These are phyloP conservation scores for Apiotrichum siamense DNA, from an alignment of 1,284 basidiomycete genomes.

Conservation along the genomic window DNA sequence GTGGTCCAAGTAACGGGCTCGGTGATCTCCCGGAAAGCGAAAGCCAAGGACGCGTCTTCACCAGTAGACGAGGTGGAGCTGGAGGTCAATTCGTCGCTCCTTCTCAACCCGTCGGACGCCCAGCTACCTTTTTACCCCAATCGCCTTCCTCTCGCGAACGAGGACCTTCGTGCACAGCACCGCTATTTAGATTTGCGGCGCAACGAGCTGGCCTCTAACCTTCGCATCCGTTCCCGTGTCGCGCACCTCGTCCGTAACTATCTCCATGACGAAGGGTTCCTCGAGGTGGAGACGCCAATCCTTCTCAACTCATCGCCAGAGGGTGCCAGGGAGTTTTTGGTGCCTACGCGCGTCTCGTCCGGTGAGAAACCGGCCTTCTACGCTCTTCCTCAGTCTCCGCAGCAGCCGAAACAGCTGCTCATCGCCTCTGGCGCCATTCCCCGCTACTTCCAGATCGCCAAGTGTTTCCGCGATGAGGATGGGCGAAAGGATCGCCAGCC, in stretches of 20 bases:
- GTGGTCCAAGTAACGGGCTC: slow-evolving; percentile 66
- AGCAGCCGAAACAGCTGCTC: slow-evolving; percentile 91
- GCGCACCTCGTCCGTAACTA: slow-evolving; percentile 68
- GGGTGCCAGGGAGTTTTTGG: slow-evolving; percentile 89
- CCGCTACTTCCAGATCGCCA: slow-evolving; percentile 85
- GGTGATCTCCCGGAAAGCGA: slow-evolving; percentile 60
- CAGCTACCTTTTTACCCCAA: slow-evolving; percentile 81
- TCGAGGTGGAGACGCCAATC: slow-evolving; percentile 88
- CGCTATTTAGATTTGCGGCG: slow-evolving; percentile 85
- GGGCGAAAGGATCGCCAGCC: slow-evolving; percentile 90
- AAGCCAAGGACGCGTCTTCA: slow-evolving; percentile 30
- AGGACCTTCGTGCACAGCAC: slow-evolving; percentile 74
- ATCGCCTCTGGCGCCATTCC: slow-evolving; percentile 86
- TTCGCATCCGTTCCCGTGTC: slow-evolving; percentile 71
- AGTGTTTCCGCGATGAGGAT: slow-evolving; percentile 92
- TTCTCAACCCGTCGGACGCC: slow-evolving; percentile 70
- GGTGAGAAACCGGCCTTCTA: slow-evolving; percentile 61
- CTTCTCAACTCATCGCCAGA: slow-evolving; percentile 90
- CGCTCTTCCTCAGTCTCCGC: slow-evolving; percentile 87
- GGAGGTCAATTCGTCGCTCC: slow-evolving; percentile 59
- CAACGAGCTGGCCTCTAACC: slow-evolving; percentile 63
- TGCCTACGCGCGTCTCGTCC: slow-evolving; percentile 63
- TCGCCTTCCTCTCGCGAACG: slow-evolving; percentile 67
- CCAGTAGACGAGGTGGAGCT: slow-evolving; percentile 71
- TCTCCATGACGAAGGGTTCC: slow-evolving; percentile 70